Evolutionary conservation across 2,329 filamentous ascomycete species (phyloP).

Genomic region (Neurospora crassa): DNA sequence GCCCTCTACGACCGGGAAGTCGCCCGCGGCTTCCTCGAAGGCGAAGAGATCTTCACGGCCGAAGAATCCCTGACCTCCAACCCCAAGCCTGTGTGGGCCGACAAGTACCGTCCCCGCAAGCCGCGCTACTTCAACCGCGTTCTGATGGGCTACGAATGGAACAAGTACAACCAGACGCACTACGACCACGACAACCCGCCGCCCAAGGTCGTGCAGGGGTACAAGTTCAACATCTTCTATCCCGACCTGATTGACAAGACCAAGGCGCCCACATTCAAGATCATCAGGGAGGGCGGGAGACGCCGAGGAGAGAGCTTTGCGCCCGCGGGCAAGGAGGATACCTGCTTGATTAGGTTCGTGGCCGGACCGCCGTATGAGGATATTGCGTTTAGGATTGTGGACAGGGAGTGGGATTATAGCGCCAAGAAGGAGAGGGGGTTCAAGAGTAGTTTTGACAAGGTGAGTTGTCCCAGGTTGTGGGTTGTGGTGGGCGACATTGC

Average conservation of each 20-base stretch:
- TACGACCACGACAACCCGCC: conserved; percentile 98
- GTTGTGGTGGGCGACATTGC: background rate
- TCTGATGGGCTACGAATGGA: conserved; percentile 99
- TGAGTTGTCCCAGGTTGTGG: conserved; percentile 33
- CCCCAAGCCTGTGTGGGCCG: conserved; percentile 66
- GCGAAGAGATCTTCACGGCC: conserved; percentile 89
- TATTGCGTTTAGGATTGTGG: conserved; percentile 92
- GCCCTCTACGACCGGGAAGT: conserved; percentile 88
- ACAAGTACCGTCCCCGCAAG: conserved; percentile 81
- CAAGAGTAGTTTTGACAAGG: conserved; percentile 95
- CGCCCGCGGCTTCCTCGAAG: conserved; percentile 80
- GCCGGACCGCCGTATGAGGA: conserved; percentile 94
- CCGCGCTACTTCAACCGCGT: conserved; percentile 96
- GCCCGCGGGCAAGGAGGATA: conserved; percentile 90
- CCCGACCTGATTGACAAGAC: conserved; percentile 92
- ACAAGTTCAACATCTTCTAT: conserved; percentile 99
- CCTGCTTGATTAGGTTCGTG: conserved; percentile 91
- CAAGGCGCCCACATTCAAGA: conserved; percentile 91
- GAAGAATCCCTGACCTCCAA: conserved; percentile 68
- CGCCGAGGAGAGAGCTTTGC: conserved; percentile 87
- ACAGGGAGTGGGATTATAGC: conserved; percentile 98
- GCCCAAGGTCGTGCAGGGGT: conserved; percentile 95
- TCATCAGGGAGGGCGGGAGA: conserved; percentile 85
- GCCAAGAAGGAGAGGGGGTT: conserved; percentile 92
- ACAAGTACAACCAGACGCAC: conserved; percentile 99